phyloP scores from a whole-genome alignment of 1,284 basidiomycete species.

The Meripilus lineatus region DNA sequence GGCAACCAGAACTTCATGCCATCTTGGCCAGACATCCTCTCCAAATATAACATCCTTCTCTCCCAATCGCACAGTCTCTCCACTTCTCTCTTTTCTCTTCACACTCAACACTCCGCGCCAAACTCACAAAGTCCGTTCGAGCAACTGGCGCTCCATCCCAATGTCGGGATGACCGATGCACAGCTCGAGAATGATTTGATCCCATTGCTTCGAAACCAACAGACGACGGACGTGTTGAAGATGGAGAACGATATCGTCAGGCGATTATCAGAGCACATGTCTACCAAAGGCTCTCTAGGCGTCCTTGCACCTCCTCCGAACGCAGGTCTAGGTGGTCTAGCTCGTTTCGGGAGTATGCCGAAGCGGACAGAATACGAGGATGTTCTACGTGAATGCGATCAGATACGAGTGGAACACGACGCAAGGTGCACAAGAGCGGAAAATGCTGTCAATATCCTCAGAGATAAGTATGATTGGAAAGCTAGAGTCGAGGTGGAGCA shows the following conservation, averaged over 20 bases:
- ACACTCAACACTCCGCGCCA: slow-evolving; percentile 21
- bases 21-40: slow-evolving; percentile 76
- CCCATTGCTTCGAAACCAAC: slow-evolving; percentile 68
- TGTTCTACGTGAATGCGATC: slow-evolving; percentile 58
- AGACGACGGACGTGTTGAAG: slow-evolving; percentile 66
- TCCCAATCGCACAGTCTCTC: slow-evolving; percentile 75
- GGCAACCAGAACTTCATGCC: slow-evolving; percentile 53
- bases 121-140: slow-evolving; percentile 46
- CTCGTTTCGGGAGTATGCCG: slow-evolving; percentile 4
- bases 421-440: slow-evolving; percentile 65
- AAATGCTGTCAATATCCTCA: slow-evolving; percentile 64
- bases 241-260: slow-evolving; percentile 66
- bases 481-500: slow-evolving; percentile 66
- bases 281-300: slow-evolving; percentile 53
- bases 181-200: slow-evolving; percentile 69
- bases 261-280: slow-evolving; percentile 61
- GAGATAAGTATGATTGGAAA: slow-evolving; percentile 76
- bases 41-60: slow-evolving; percentile 76
- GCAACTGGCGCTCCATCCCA: slow-evolving; percentile 62
- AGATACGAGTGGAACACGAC: slow-evolving; percentile 66
- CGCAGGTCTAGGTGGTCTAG: background rate
- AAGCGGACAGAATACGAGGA: slow-evolving; percentile 45
- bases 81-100: slow-evolving; percentile 45
- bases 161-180: slow-evolving; percentile 47
- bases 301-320: slow-evolving; percentile 20